A percentile compares a stretch with the other conserved stretches of the same genome.
Conservation (phyloP, 768 basidiomycete genomes). For the Termitomyces sp. region DNA sequence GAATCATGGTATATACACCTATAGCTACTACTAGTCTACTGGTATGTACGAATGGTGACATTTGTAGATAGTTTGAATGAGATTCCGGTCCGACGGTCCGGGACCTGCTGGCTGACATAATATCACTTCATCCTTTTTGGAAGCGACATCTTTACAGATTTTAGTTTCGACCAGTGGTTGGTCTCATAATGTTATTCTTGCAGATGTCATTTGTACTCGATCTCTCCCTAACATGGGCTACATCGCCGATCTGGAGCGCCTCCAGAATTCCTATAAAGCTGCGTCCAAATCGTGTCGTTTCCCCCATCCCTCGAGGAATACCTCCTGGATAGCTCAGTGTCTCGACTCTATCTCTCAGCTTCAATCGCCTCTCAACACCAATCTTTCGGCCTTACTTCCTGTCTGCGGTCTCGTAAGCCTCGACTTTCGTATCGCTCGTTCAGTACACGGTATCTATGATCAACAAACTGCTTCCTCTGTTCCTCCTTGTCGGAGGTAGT, state of each 20-base stretch:
- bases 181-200: conserved; percentile 11
- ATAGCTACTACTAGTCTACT: no score
- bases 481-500: conserved; percentile 12
- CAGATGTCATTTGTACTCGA: conserved; percentile 4
- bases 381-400: background rate
- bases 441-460: conserved; percentile 6
- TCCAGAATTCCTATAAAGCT: conserved; percentile 11
- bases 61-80: no score
- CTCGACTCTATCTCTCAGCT: background rate
- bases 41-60: no score
- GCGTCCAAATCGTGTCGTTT: background rate
- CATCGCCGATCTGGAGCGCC: conserved; percentile 11
- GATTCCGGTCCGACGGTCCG: background rate
- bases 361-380: background rate
- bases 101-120: background rate
- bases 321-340: conserved; percentile 10
- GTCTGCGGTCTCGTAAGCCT: conserved; percentile 1
- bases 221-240: background rate
- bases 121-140: conserved; percentile 7
- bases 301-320: conserved; percentile 13
- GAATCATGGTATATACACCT: no score
- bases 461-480: conserved; percentile 15
- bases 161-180: conserved; percentile 11
- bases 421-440: conserved; percentile 7
- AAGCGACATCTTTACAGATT: conserved; percentile 8